Evolutionary conservation across 805 yeast species (phyloP), one percentile per base, ranked within the genome.

Genomic region (Wickerhamomyces queroliae): DNA sequence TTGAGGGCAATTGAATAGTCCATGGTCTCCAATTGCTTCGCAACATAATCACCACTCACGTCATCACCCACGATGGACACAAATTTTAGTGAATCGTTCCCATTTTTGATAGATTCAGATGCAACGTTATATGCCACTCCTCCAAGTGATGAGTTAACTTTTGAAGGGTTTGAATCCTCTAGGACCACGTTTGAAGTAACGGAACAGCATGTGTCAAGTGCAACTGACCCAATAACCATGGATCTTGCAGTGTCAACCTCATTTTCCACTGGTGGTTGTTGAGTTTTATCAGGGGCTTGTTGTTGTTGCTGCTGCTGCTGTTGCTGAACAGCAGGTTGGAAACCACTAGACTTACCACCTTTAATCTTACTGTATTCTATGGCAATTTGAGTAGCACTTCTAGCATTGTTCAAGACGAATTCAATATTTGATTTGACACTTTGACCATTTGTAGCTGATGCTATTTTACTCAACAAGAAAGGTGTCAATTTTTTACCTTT

Each of bases 111-210:
- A 3, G 83, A 66, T 0, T 93, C 91, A n/a, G 74, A 52, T 0
- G 86, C 79, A 13, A 88, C 79, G 50, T 89, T 88, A 56, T 74
- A 80, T 0, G 88, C 96, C 2, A 88, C 95, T 1, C 96, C 96
- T 1, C 96, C 96, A 8, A 86, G 56, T 0, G 82, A 67, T 3
- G 79, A 69, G 1, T 59, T 50, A 6, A 76, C 69, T 0, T 50
- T 54, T 0, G 93, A 89, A 0, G 93, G 93, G 47, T 83, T 83
- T 3, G 95, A 87, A 42, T 91, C 91, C 11, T 63, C 59, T 49
- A 70, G 50, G 5, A 55, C 48, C 22, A 55, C 51, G 13, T 51
- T 45, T 2, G 5, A 5, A 17, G 31, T 47, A 6, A 82, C 51
- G 12, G 69, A 67, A 46, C 86, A 76, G 5, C 81, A 75, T 0